Evolutionary conservation across 257 asterid species (phyloP).

Genomic region (Oldenlandia corymbosa): DNA sequence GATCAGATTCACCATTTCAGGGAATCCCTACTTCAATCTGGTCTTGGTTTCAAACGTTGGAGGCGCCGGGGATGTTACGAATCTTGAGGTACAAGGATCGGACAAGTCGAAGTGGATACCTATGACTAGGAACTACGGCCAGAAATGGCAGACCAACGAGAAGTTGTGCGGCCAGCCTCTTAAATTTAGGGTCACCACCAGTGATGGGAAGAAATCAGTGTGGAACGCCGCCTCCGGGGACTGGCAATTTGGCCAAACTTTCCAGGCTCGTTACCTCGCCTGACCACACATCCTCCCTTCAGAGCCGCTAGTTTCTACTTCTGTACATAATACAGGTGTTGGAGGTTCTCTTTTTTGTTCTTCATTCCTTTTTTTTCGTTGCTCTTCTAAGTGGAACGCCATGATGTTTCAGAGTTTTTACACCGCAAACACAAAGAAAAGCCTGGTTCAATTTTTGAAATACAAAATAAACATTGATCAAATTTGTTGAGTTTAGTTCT

Average conservation of each 20-base stretch:
- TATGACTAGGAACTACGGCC: constrained; percentile 39
- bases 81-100: constrained; percentile 22
- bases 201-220: constrained; percentile 44
- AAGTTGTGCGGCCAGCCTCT: constrained; percentile 28
- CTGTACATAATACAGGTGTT: too few species aligned
- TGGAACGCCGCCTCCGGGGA: constrained; percentile 46
- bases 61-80: constrained; percentile 36
- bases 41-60: constrained; percentile 34
- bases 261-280: constrained; percentile 35
- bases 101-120: constrained; percentile 27
- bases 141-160: constrained; percentile 25
- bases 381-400: too few species aligned
- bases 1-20: constrained; percentile 27
- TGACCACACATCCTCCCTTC: too few species aligned
- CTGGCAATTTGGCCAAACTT: constrained; percentile 67
- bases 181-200: constrained; percentile 53
- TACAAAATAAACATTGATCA: too few species aligned
- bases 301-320: not conserved
- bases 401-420: too few species aligned
- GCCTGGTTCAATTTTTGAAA: too few species aligned
- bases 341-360: not conserved
- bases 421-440: too few species aligned
- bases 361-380: not conserved
- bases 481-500: too few species aligned
- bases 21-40: constrained; percentile 25